Conservation (phyloP, 176 grass and related monocot genomes). For the Eremochloa ophiuroides region DNA sequence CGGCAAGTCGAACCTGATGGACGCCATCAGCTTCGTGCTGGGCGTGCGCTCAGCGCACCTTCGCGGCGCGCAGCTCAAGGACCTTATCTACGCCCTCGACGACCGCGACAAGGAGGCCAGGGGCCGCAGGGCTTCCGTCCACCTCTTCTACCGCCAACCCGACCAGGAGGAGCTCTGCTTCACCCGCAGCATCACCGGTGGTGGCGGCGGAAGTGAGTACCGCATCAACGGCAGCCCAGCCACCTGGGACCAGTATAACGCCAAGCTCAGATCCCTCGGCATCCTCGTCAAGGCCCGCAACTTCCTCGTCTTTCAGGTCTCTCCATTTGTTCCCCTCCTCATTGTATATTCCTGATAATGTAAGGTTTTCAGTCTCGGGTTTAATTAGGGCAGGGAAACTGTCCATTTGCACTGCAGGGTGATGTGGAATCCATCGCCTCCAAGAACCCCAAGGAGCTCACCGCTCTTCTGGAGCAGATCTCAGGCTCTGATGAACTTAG, state of each 20-base stretch:
- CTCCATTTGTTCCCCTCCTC: not conserved
- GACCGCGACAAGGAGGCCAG: conserved; percentile 91
- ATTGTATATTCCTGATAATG: not conserved
- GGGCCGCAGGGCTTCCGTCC: conserved; percentile 79
- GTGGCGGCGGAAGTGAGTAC: conserved; percentile 69
- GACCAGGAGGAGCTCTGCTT: conserved; percentile 60
- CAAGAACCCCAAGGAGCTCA: conserved; percentile 95
- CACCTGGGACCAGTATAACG: conserved; percentile 84
- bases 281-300: conserved; percentile 97
- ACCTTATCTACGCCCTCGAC: conserved; percentile 87
- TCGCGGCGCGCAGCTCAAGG: conserved; percentile 88
- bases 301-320: conserved; percentile 97
- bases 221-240: conserved; percentile 57
- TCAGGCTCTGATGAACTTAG: conserved; percentile 87
- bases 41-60: conserved; percentile 85
- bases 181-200: conserved; percentile 66
- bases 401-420: conserved; percentile 47
- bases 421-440: conserved; percentile 98
- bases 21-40: conserved; percentile 95
- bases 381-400: not conserved
- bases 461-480: conserved; percentile 87
- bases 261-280: conserved; percentile 86
- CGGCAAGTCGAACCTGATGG: conserved; percentile 97
- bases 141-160: conserved; percentile 57
- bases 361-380: not conserved